These are phyloP conservation scores for Vicia sativa DNA, from an alignment of 306 rosid species.

Conservation along the genomic window DNA sequence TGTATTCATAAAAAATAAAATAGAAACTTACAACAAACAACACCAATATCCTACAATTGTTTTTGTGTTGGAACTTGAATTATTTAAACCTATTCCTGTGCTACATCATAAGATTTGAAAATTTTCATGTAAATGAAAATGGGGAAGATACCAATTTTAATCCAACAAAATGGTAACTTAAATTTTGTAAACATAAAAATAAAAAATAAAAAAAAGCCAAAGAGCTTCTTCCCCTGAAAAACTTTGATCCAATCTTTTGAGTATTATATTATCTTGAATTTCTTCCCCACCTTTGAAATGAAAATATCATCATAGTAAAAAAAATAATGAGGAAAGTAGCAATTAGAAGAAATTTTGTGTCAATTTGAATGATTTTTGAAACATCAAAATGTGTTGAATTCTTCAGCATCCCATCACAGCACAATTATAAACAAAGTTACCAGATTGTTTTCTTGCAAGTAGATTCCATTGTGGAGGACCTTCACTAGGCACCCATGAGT, in stretches of 20 bases:
- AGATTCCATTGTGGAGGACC: slow-evolving; percentile 91
- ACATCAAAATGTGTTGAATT: slow-evolving; percentile 41
- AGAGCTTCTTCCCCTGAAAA: slow-evolving; percentile 50
- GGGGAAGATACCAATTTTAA: slow-evolving; percentile 56
- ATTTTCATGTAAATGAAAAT: slow-evolving; percentile 59
- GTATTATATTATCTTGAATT: slow-evolving; percentile 51
- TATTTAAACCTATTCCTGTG: slow-evolving; percentile 70
- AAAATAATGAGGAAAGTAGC: slow-evolving; percentile 53
- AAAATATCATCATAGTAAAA: slow-evolving; percentile 38
- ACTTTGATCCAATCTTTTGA: slow-evolving; percentile 60
- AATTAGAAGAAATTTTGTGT: slow-evolving; percentile 62
- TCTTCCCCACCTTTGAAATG: slow-evolving; percentile 52
- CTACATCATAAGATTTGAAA: slow-evolving; percentile 63
- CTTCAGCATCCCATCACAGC: slow-evolving; percentile 98
- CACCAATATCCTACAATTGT: slow-evolving; percentile 53
- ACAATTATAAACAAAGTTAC: slow-evolving; percentile 91
- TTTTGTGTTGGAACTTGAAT: slow-evolving; percentile 63
- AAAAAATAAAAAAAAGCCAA: slow-evolving; percentile 18
- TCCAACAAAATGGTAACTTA: slow-evolving; percentile 43
- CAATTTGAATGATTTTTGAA: slow-evolving; percentile 40
- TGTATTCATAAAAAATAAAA: slow-evolving; percentile 45
- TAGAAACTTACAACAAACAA: slow-evolving; percentile 44
- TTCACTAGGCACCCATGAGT: slow-evolving; percentile 92
- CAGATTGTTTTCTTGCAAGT: slow-evolving; percentile 72
- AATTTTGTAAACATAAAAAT: slow-evolving; percentile 43